Percentiles rank a stretch among this genome's conserved stretches.
Conservation (phyloP, 768 basidiomycete species). For the Phaffia australis region DNA sequence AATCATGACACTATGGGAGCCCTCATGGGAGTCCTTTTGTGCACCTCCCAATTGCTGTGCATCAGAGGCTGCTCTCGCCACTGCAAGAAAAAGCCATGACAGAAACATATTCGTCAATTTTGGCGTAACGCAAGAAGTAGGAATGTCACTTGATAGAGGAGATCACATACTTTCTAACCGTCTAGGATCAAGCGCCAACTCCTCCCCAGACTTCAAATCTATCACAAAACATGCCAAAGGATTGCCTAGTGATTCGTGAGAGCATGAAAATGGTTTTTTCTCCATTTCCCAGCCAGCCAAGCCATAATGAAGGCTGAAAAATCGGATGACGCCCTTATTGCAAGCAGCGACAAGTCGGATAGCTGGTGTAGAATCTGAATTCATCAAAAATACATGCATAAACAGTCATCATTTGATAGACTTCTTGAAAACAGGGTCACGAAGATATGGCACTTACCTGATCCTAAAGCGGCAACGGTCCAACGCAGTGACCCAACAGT, state of each 20-base stretch:
- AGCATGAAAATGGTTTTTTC: slow-evolving; percentile 30
- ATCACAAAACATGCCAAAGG: slow-evolving; percentile 38
- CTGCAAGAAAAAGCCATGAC: slow-evolving; percentile 19
- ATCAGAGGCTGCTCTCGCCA: slow-evolving; percentile 31
- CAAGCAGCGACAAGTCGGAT: slow-evolving; percentile 54
- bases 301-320: slow-evolving; percentile 49
- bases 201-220: slow-evolving; percentile 30
- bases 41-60: slow-evolving; percentile 38
- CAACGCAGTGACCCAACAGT: slow-evolving; percentile 49
- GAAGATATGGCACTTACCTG: slow-evolving; percentile 41
- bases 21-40: slow-evolving; percentile 29
- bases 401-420: not conserved
- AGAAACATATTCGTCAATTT: slow-evolving; percentile 9
- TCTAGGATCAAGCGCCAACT: slow-evolving; percentile 24
- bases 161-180: slow-evolving; percentile 25
- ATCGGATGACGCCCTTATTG: slow-evolving; percentile 45
- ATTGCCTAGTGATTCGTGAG: slow-evolving; percentile 37
- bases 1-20: slow-evolving; percentile 44
- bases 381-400: slow-evolving; percentile 29
- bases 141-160: slow-evolving; percentile 24
- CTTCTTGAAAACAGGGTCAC: not conserved
- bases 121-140: slow-evolving; percentile 23
- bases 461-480: slow-evolving; percentile 51
- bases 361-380: slow-evolving; percentile 41
- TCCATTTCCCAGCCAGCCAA: slow-evolving; percentile 41